Base-by-base conservation (phyloP, 306 rosid genomes). In the Macrotyloma uniflorum region DNA sequence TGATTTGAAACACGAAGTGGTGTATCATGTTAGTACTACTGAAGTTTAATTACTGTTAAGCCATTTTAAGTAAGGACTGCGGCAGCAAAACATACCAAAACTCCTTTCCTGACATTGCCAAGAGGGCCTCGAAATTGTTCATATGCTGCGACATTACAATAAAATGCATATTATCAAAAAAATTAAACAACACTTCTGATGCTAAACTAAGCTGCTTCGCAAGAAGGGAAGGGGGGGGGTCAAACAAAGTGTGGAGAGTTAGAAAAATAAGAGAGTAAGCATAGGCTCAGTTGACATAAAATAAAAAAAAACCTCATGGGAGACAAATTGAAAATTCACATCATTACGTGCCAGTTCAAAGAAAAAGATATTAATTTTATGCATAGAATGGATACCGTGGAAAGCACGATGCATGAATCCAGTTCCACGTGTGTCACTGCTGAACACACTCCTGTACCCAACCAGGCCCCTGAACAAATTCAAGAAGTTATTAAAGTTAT, bases 371-470 rank as follows among this genome's bases (percentile, higher is more conserved):
- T 26, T 14, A 46, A 18, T 30, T 47, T 81, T 43, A 32, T 20
- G 73, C 23, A 40, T 65, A 82, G 72, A 65, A 83, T 46, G 72
- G 87, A 67, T 95, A 95, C 99, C 80, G 53, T 80, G 80, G 90
- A 95, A 95, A 79, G 99, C 98, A 77, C 98, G 97, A 81, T 95
- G 99, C 98, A 95, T 95, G 79, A 95, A 95, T 71, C 99, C 99
- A 85, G 96, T 90, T 88, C 99, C 99, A 68, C 99, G 99, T 32
- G 98, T 93, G 80, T 91, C 98, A n/a, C 94, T 93, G 87, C 97
- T 91, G 82, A 95, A 95, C 84, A 95, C 98, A 32, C 99, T 95
- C 82, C 98, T 89, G 85, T 95, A 95, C 78, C 99, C 97, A 86
- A 95, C 99, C 68, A 95, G 82, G 72, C 99, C 99, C 96, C 99